Evolutionary conservation across 305 asterid genomes (phyloP), one percentile per base, ranked within the genome.

Genomic region (Nicotiana rustica): DNA sequence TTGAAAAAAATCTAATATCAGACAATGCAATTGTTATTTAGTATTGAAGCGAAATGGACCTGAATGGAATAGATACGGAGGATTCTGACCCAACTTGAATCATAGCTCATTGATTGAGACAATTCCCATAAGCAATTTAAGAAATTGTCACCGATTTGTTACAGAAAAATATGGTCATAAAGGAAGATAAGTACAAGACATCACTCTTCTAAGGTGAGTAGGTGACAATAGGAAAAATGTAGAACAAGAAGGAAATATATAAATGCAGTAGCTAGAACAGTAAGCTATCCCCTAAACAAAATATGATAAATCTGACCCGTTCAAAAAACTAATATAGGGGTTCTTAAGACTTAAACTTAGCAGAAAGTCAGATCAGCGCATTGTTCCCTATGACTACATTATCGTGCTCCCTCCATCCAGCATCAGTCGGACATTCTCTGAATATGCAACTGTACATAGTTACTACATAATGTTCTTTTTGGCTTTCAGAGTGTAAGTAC

Each of bases 361-460:
- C 38, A 29, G 41, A 65, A 65, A 29, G 41, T 65, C 31, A 36
- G 70, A 9, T 5, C 70, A 13, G 10, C 15, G 71, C 12, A 13
- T 13, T 66, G 71, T 31, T 14, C 47, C 71, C 10, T 66, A 0
- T 31, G 44, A 31, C 44, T 31, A 14, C 19, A 31, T 66, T 44
- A 69, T 10, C 35, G 10, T 6, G 10, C 57, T 67, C 75, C 75
- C 52, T 67, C 75, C 49, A 69, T 69, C 77, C 33, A 69, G 29
- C 12, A 44, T 38, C 6, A 56, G 18, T 15, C 21, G 3, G 62
- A 15, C 8, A 56, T 5, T 17, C 19, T n/a, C 64, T 55, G 60
- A 55, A 18, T 59, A 59, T n/a, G 10, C 64, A 59, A 59, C 10
- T n/a, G 21, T 59, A 59, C 7, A 59, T 59, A 59, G 64, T 17